Conservation (phyloP, 768 basidiomycete species). For the Tricholoma hemisulphureum region DNA sequence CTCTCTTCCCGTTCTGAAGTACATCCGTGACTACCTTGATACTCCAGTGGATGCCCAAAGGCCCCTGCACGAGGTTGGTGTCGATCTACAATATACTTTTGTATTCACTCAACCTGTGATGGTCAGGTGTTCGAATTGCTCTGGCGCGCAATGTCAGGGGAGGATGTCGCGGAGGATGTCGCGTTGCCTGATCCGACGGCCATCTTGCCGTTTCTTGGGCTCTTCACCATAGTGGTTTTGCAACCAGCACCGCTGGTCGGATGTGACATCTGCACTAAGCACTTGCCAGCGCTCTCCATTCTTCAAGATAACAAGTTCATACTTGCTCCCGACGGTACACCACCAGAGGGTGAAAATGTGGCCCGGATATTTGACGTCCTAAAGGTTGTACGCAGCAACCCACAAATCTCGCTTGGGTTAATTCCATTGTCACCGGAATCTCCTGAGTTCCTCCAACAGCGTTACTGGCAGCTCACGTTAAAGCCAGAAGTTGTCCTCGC, state of each 20-base stretch:
- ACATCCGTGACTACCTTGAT: slow-evolving; percentile 9
- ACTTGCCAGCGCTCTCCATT: slow-evolving; percentile 10
- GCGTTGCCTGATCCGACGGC: slow-evolving; percentile 4
- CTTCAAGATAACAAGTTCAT: slow-evolving; percentile 4
- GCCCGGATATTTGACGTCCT: slow-evolving; percentile 12
- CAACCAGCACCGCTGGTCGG: neutral
- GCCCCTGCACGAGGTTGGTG: slow-evolving; percentile 11
- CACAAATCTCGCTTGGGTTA: neutral
- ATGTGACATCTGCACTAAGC: slow-evolving; percentile 2
- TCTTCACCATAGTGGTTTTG: slow-evolving; percentile 11
- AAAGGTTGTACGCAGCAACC: neutral
- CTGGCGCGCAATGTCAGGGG: neutral
- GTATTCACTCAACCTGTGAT: neutral
- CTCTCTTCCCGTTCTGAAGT: slow-evolving; percentile 8
- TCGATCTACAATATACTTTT: neutral
- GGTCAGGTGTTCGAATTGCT: slow-evolving; percentile 11
- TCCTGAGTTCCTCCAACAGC: neutral
- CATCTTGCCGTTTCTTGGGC: slow-evolving; percentile 12
- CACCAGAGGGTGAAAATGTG: slow-evolving; percentile 3
- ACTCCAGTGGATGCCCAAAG: neutral
- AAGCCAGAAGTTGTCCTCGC: slow-evolving; percentile 3
- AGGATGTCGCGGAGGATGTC: neutral
- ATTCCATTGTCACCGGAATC: neutral
- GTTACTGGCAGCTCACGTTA: slow-evolving; percentile 4
- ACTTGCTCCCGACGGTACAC: slow-evolving; percentile 5